A percentile compares a stretch with the other conserved stretches of the same genome.
Conservation (phyloP, 2,329 filamentous ascomycete genomes). For the Fusarium nygamai region DNA sequence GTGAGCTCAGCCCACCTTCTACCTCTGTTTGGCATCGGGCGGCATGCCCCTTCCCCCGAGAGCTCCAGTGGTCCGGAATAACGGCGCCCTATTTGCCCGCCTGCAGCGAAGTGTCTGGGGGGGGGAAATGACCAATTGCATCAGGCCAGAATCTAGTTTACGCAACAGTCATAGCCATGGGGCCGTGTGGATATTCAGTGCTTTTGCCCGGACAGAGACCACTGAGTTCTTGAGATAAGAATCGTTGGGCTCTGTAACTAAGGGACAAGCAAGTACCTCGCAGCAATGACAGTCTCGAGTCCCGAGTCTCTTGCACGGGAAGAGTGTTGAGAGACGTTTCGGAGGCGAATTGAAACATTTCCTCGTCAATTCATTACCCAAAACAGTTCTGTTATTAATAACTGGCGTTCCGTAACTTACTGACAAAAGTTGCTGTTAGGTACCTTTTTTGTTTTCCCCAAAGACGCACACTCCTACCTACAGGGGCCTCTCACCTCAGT, state of each 20-base stretch:
- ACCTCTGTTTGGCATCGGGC: slow-evolving; percentile 31
- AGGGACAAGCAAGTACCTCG: background rate
- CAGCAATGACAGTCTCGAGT: slow-evolving; percentile 2
- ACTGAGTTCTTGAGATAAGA: slow-evolving; percentile 25
- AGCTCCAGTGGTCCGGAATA: slow-evolving; percentile 43
- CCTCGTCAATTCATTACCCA: background rate
- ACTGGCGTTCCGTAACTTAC: slow-evolving; percentile 16
- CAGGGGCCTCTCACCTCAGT: slow-evolving; percentile 30
- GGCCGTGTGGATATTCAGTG: slow-evolving; percentile 12
- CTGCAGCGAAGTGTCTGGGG: slow-evolving; percentile 24
- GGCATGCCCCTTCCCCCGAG: slow-evolving; percentile 40
- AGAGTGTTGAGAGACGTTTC: background rate
- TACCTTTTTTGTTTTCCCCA: slow-evolving; percentile 24
- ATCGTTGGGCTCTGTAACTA: slow-evolving; percentile 7
- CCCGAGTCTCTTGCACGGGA: slow-evolving; percentile 12
- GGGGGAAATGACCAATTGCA: slow-evolving; percentile 40
- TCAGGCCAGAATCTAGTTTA: slow-evolving; percentile 45
- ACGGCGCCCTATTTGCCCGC: slow-evolving; percentile 41
- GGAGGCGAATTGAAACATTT: slow-evolving; percentile 5
- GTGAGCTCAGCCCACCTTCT: slow-evolving; percentile 41
- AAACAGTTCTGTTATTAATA: slow-evolving; percentile 16
- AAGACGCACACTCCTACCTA: slow-evolving; percentile 32
- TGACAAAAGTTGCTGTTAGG: slow-evolving; percentile 30
- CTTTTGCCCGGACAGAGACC: background rate
- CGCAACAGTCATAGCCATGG: slow-evolving; percentile 31